These are phyloP conservation scores for Eruca vesicaria DNA, from an alignment of 441 rosid species.

Conservation along the genomic window DNA sequence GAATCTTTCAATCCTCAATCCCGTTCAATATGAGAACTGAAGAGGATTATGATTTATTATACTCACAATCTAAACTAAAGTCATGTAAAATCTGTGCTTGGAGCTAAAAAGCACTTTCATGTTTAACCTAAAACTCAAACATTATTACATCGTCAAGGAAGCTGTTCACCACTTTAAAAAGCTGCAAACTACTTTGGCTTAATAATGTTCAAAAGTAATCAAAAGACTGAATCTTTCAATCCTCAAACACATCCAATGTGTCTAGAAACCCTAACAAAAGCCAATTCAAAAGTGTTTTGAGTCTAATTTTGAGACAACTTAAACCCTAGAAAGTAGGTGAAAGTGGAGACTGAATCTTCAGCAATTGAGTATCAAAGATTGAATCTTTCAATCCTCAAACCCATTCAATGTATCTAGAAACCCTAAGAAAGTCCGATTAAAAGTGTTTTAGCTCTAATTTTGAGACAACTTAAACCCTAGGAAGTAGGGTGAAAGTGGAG, in stretches of 20 bases:
- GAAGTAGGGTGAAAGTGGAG: not conserved
- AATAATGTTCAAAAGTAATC: too few relatives aligned
- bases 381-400: not conserved
- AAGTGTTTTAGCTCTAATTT: too few relatives aligned
- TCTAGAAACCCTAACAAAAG: not conserved
- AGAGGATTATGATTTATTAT: too few relatives aligned
- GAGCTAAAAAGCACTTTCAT: not conserved
- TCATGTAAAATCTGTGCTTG: not conserved
- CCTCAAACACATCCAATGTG: not conserved
- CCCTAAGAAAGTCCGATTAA: not conserved
- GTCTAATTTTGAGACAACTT: not conserved
- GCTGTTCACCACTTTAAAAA: not conserved
- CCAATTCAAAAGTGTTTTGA: too few relatives aligned
- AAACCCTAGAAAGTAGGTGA: not conserved
- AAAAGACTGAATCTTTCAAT: conserved; percentile 7
- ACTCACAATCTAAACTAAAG: not conserved
- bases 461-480: not conserved
- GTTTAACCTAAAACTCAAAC: not conserved
- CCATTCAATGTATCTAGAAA: not conserved
- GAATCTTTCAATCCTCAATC: too few relatives aligned
- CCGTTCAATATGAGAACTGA: too few relatives aligned
- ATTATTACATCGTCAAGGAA: not conserved
- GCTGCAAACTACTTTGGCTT: not conserved
- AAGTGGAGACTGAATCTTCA: too few relatives aligned
- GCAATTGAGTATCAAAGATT: not conserved